Conservation (phyloP, 768 basidiomycete species). For the Lactarius tabidus region DNA sequence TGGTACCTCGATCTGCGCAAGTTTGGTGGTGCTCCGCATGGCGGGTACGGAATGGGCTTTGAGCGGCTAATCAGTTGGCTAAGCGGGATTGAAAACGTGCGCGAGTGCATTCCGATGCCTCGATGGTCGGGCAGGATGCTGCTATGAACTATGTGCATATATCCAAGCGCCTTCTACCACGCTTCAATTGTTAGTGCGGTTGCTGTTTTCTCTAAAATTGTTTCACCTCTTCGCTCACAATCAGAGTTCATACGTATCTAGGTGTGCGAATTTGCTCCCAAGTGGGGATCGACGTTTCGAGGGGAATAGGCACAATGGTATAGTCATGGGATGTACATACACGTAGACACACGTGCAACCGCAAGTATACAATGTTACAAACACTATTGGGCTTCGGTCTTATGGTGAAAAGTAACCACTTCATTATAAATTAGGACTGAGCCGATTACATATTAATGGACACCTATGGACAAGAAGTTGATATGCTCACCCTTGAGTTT, state of each 20-base stretch:
- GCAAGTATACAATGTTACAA: slow-evolving; percentile 12
- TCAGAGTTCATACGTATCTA: not conserved
- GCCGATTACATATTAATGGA: not conserved
- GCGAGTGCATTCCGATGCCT: slow-evolving; percentile 91
- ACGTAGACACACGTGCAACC: not conserved
- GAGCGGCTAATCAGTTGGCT: slow-evolving; percentile 88
- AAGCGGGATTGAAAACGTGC: slow-evolving; percentile 82
- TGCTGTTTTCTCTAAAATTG: not conserved
- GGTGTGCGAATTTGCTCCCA: not conserved
- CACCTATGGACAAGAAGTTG: not conserved
- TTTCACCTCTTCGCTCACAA: not conserved
- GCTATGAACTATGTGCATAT: slow-evolving; percentile 37
- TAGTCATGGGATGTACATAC: slow-evolving; percentile 15
- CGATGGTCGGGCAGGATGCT: slow-evolving; percentile 81
- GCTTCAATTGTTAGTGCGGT: not conserved
- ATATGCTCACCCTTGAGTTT: slow-evolving; percentile 55
- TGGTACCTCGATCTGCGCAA: slow-evolving; percentile 85
- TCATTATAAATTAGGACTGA: slow-evolving; percentile 25
- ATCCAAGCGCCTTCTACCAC: not conserved
- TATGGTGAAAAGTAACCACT: slow-evolving; percentile 15
- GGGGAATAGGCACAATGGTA: slow-evolving; percentile 18
- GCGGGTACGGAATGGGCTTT: slow-evolving; percentile 95
- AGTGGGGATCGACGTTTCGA: not conserved
- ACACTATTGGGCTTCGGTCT: slow-evolving; percentile 12
- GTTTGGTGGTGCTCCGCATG: slow-evolving; percentile 88